Base-by-base conservation (phyloP, 179 eudicot species). In the Silene noctiflora region DNA sequence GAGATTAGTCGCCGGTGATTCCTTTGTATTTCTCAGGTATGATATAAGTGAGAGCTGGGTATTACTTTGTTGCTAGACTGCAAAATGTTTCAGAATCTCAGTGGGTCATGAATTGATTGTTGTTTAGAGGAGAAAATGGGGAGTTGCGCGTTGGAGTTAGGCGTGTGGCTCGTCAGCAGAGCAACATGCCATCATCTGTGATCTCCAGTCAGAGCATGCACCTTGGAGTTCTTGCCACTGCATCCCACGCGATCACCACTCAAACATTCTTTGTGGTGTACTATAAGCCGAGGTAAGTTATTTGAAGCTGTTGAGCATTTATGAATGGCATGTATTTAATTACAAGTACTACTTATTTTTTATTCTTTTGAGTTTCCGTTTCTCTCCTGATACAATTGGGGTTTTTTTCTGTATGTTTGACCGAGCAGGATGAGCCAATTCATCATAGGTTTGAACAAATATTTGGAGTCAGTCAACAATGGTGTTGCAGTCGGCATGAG, bases 351-450 rank as follows among this genome's bases (percentile, higher is more conserved):
- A 8, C 48, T 42, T 20, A n/a, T 73, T 27, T 62, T 11, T 10
- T 12, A 12, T 20, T 31, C 14, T 33, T 81, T 10, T 10, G 9
- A 59, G 22, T 48, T 16, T 25, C 29, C 22, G 13, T 25, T 59
- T 29, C 51, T 21, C 62, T 42, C 11, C 64, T 63, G 6, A 59
- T 56, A 20, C 12, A 10, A 75, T 1, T 58, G 21, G 4, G 67
- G n/a, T n/a, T 39, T 65, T 71, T 33, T 33, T 25, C 1, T 46
- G 74, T 63, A 1, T 76, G n/a, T 68, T 60, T 24, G 69, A 71
- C 75, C 27, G 5, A 19, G 21, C 90, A 96, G 99, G 92, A 91
- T 93, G 71, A 88, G 93, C 80, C 98, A 93, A 73, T 96, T 91
- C 77, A 91, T 96, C 67, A 80, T 96, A 53, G 87, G 97, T 19